Percentiles rank a stretch among this genome's conserved stretches.
Conservation (phyloP, 2,329 filamentous ascomycete species). For the Cercospora nicotianae region DNA sequence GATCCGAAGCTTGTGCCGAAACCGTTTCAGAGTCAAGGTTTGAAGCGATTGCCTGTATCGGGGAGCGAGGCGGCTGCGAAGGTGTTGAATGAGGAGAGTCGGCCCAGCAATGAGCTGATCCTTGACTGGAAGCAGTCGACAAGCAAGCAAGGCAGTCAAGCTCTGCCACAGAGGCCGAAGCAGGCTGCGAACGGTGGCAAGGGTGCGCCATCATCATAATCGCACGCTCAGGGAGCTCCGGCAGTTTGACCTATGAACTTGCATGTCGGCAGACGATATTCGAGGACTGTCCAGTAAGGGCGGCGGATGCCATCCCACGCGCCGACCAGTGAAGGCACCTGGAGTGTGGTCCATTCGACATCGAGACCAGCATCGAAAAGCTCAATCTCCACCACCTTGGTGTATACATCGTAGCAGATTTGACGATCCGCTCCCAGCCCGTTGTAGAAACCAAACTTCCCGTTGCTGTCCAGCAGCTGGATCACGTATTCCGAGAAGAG, state of each 20-base stretch:
- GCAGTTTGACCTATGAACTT: slow-evolving; percentile 64
- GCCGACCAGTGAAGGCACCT: slow-evolving; percentile 64
- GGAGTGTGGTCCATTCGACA: slow-evolving; percentile 77
- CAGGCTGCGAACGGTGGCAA: slow-evolving; percentile 24
- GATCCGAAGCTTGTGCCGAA: slow-evolving; percentile 56
- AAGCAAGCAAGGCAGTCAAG: not conserved
- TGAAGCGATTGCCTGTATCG: slow-evolving; percentile 44
- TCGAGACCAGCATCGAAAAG: slow-evolving; percentile 86
- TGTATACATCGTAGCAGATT: slow-evolving; percentile 96
- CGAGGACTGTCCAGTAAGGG: slow-evolving; percentile 70
- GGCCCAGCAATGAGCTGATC: slow-evolving; percentile 45
- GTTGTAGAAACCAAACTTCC: slow-evolving; percentile 64
- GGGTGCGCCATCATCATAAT: slow-evolving; percentile 4
- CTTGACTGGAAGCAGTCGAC: slow-evolving; percentile 35
- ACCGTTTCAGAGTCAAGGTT: slow-evolving; percentile 43
- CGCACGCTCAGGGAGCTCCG: not conserved
- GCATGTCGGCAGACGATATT: slow-evolving; percentile 72
- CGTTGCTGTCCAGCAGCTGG: slow-evolving; percentile 65
- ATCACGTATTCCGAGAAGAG: slow-evolving; percentile 91
- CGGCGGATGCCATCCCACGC: slow-evolving; percentile 22
- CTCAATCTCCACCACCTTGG: slow-evolving; percentile 85
- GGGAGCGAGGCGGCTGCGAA: slow-evolving; percentile 46
- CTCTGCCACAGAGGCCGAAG: slow-evolving; percentile 31
- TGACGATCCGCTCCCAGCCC: slow-evolving; percentile 86
- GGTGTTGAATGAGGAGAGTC: slow-evolving; percentile 43